These are phyloP conservation scores for Colletotrichum sp. DNA, from an alignment of 2,329 filamentous ascomycete species.

Conservation along the genomic window DNA sequence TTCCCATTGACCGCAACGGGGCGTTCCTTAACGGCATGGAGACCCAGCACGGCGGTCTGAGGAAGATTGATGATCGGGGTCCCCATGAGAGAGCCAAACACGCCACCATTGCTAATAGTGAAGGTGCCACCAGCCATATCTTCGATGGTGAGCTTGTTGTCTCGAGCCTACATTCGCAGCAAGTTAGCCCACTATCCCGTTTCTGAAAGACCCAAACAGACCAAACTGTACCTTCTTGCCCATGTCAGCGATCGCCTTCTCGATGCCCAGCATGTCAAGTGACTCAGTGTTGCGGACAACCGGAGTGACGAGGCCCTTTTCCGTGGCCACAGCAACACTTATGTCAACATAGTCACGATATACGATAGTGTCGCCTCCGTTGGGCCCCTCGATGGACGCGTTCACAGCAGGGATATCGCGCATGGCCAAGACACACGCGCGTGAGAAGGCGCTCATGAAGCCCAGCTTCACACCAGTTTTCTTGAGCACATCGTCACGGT, in stretches of 20 bases:
- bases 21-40: conserved; percentile 96
- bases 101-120: conserved; percentile 96
- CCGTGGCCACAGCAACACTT: conserved; percentile 94
- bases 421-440: conserved; percentile 89
- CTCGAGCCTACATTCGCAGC: conserved; percentile 70
- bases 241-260: conserved; percentile 89
- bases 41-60: conserved; percentile 88
- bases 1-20: conserved; percentile 91
- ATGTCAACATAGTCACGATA: conserved; percentile 99
- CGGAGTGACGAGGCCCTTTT: conserved; percentile 96
- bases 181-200: conserved; percentile 2
- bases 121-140: conserved; percentile 99
- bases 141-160: conserved; percentile 96
- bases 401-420: conserved; percentile 94
- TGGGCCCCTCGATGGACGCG: conserved; percentile 94
- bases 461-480: conserved; percentile 97
- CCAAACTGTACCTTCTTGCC: conserved; percentile 80
- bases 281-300: conserved; percentile 93
- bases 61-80: conserved; percentile 98
- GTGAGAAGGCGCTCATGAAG: conserved; percentile 99
- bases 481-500: conserved; percentile 96
- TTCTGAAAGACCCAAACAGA: background rate
- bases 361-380: conserved; percentile 95
- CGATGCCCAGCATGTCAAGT: conserved; percentile 87
- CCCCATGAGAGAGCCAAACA: conserved; percentile 96